Evolutionary conservation across 78 protist genomes (phyloP), one percentile per base, ranked within the genome.

Genomic region (Creolimax fragrantissima): DNA sequence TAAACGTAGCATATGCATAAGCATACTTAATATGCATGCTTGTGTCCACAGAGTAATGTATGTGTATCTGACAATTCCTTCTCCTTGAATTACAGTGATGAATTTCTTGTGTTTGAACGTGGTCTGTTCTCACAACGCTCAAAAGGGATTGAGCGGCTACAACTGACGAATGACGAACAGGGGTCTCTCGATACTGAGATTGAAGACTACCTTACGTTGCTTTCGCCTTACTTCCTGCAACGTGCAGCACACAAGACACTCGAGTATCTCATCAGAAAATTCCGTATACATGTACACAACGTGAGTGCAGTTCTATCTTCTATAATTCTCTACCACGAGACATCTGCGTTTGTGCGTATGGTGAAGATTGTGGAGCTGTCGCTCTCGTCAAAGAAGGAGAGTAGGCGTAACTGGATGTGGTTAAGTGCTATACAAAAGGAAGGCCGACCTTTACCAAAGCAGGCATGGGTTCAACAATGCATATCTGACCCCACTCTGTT

Each of bases 241-340:
- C 45, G 45, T 3, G 89, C 96, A 42, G 92, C 96, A 0, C 96
- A 94, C 17, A 92, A 95, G 88, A 47, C 92, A 41, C 74, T 95
- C 47, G 97, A 95, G 90, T 95, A 93, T 92, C 91, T 95, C 32
- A 84, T 95, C 35, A 67, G 97, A 43, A 45, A 93, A 32, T 95
- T 90, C 81, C 45, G 94, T 42, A 84, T 95, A 3, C 88, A 94
- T 83, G 94, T 86, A 85, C 92, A 85, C 90, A 94, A 95, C 44
- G 89, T 90, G 32, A 93, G 85, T 4, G 88, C 81, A 3, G 5
- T 95, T 5, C 37, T 94, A 2, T 35, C 43, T 3, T 92, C 93
- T 43, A 45, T 91, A 39, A 84, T 95, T 4, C 96, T 95, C 2
- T 95, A 93, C 89, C 97, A 95, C 89, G 94, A 94, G 86, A 83